phyloP scores from a whole-genome alignment of 1,284 basidiomycete genomes.

The Marasmius tenuissimus region DNA sequence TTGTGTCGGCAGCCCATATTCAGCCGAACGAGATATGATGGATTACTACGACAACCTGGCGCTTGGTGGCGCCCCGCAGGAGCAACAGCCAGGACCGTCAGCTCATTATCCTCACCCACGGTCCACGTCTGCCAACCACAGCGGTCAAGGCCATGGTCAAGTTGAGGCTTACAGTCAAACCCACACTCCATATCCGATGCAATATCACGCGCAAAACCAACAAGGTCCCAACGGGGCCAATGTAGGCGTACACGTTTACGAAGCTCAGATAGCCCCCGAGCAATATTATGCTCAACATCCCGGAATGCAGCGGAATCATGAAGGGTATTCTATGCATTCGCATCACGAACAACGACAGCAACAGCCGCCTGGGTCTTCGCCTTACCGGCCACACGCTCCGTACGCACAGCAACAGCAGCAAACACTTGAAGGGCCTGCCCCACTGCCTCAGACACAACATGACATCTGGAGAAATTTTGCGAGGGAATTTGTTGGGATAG shows the following conservation, averaged over 20 bases:
- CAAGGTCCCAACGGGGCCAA: not conserved
- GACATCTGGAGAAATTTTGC: conserved; percentile 34
- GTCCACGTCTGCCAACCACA: not conserved
- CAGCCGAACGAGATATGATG: not conserved
- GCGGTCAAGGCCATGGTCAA: not conserved
- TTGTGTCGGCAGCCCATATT: not conserved
- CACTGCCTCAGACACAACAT: conserved; percentile 26
- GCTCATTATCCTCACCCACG: not conserved
- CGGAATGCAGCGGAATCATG: not conserved
- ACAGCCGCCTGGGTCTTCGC: not conserved
- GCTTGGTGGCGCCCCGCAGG: not conserved
- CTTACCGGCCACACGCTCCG: not conserved
- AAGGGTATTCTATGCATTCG: not conserved
- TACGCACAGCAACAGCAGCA: conserved; percentile 24
- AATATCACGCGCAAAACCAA: not conserved
- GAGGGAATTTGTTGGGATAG: conserved; percentile 19
- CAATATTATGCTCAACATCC: not conserved
- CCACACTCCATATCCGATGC: not conserved
- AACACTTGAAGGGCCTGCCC: conserved; percentile 2
- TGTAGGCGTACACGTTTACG: not conserved
- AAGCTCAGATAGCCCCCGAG: not conserved
- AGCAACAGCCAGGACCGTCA: not conserved
- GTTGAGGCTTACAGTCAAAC: not conserved
- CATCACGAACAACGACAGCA: not conserved
- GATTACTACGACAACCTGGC: not conserved